Percentiles rank a stretch among this genome's conserved stretches.
Conservation (phyloP, 2,329 filamentous ascomycete genomes). For the Verticillium nonalfalfae region DNA sequence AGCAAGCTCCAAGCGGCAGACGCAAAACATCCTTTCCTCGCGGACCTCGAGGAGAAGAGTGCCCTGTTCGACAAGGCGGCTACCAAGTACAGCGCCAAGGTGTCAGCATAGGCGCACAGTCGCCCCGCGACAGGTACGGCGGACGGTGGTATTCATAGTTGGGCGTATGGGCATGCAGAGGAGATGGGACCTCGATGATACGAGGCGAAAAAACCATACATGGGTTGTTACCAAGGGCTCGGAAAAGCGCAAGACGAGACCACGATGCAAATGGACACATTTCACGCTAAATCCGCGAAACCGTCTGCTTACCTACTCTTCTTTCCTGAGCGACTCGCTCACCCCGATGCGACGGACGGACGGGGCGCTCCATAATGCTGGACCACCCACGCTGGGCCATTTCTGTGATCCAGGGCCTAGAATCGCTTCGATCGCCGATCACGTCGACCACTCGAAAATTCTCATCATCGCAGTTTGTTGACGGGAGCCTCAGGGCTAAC, state of each 20-base stretch:
- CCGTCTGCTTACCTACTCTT: background rate
- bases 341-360: background rate
- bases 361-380: background rate
- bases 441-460: background rate
- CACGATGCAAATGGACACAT: background rate
- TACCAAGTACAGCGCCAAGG: constrained; percentile 81
- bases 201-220: background rate
- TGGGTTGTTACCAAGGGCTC: background rate
- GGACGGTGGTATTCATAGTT: constrained; percentile 4
- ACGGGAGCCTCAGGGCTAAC: background rate
- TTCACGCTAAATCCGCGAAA: background rate
- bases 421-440: background rate
- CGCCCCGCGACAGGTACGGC: constrained; percentile 1
- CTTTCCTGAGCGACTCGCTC: background rate
- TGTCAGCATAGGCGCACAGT: constrained; percentile 37
- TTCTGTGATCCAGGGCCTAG: background rate
- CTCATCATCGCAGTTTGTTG: background rate
- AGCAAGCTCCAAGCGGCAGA: constrained; percentile 53
- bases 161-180: constrained; percentile 10
- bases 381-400: background rate
- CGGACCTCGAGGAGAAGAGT: constrained; percentile 78
- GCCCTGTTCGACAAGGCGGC: constrained; percentile 81
- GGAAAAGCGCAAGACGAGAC: background rate
- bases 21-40: constrained; percentile 63
- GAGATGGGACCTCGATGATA: background rate